Conservation (phyloP, 495 filamentous ascomycete genomes). For the Talaromyces nanjingensis region DNA sequence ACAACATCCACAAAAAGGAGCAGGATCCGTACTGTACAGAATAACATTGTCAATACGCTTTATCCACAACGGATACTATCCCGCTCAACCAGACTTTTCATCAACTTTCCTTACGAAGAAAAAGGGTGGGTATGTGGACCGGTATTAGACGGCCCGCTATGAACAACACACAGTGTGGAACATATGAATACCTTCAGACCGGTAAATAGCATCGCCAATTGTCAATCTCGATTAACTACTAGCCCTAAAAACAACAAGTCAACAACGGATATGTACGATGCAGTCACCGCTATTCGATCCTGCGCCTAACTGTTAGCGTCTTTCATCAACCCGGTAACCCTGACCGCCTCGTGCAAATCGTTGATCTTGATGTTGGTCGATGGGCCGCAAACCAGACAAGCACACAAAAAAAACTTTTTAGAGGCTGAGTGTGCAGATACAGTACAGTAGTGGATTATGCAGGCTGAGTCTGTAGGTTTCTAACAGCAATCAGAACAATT, state of each 20-base stretch:
- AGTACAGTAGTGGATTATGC: background rate
- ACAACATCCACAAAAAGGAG: background rate
- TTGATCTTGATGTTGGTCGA: background rate
- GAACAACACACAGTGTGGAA: background rate
- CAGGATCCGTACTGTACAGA: background rate
- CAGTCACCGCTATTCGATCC: constrained; percentile 4
- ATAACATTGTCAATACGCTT: background rate
- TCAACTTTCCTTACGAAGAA: background rate
- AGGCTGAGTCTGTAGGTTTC: background rate
- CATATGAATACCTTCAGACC: background rate
- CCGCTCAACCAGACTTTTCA: constrained; percentile 2
- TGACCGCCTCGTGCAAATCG: constrained; percentile 3
- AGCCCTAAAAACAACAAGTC: background rate
- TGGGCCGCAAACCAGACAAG: background rate
- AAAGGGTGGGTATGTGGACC: background rate
- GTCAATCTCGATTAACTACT: background rate
- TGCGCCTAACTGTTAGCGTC: background rate
- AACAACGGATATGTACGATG: background rate
- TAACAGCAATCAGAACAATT: background rate
- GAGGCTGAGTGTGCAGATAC: background rate
- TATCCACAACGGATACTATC: constrained; percentile 5
- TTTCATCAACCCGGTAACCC: constrained; percentile 4
- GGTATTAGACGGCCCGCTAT: background rate
- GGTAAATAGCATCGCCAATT: background rate
- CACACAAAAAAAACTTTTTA: background rate